These are phyloP conservation scores for Fraxinus pennsylvanica DNA, from an alignment of 257 asterid genomes.

Conservation along the genomic window DNA sequence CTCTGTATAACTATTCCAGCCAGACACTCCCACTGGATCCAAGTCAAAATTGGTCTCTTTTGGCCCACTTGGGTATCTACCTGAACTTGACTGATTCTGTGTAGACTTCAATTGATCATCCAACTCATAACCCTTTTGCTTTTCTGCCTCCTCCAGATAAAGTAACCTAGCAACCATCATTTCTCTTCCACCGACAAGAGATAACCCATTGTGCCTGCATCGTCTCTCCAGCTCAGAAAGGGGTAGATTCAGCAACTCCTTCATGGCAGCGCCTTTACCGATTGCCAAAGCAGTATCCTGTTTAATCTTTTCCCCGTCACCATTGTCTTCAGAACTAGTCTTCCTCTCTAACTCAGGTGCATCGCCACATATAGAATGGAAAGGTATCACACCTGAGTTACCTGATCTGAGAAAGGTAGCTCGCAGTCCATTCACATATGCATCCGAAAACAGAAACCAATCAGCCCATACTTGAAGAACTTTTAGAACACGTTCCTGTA, in stretches of 20 bases:
- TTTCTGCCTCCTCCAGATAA: constrained; percentile 91
- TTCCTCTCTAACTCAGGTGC: constrained; percentile 51
- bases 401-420: constrained; percentile 90
- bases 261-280: constrained; percentile 61
- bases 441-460: constrained; percentile 61
- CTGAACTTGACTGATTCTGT: constrained; percentile 59
- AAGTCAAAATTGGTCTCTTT: constrained; percentile 50
- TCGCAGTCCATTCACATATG: constrained; percentile 80
- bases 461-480: constrained; percentile 64
- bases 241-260: constrained; percentile 48
- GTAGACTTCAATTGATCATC: constrained; percentile 68
- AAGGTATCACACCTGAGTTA: constrained; percentile 71
- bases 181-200: constrained; percentile 88
- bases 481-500: constrained; percentile 55
- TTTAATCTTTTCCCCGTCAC: constrained; percentile 39
- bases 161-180: constrained; percentile 93
- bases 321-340: constrained; percentile 33
- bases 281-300: constrained; percentile 59
- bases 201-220: constrained; percentile 68
- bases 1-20: constrained; percentile 50
- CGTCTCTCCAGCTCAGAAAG: constrained; percentile 56
- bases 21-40: constrained; percentile 44
- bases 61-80: constrained; percentile 48
- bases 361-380: constrained; percentile 78
- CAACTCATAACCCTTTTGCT: constrained; percentile 57